A percentile compares a stretch with the other conserved stretches of the same genome.
These are phyloP conservation scores for Sporothrix euskadiensis DNA, from an alignment of 2,329 filamentous ascomycete genomes.

Conservation along the genomic window DNA sequence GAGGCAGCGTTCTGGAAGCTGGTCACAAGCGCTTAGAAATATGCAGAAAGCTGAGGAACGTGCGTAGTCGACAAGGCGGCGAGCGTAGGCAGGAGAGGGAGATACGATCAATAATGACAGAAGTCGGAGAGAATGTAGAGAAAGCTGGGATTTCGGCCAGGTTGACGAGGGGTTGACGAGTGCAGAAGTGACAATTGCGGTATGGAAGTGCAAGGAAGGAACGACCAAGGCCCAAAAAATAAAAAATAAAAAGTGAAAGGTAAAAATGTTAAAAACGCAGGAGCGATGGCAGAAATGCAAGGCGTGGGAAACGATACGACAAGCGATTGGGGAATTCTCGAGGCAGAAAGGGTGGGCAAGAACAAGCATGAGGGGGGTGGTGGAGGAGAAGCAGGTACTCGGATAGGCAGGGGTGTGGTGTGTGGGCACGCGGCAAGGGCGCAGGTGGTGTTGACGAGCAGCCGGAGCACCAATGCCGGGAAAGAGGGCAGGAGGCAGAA, in stretches of 20 bases:
- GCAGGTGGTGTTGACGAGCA: constrained; percentile 18
- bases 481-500: not conserved
- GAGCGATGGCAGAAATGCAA: not conserved
- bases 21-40: not conserved
- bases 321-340: constrained; percentile 2
- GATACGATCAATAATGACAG: not conserved
- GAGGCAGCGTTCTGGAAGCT: not conserved
- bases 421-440: constrained; percentile 17
- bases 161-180: not conserved
- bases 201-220: not conserved
- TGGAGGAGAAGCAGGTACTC: constrained; percentile 21
- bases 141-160: not conserved
- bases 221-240: constrained; percentile 15
- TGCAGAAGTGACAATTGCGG: not conserved
- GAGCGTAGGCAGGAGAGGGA: not conserved
- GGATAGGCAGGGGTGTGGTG: constrained; percentile 8
- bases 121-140: not conserved
- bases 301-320: not conserved
- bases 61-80: constrained; percentile 4
- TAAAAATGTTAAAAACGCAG: constrained; percentile 8
- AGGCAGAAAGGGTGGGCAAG: constrained; percentile 2
- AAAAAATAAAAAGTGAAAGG: constrained; percentile 9
- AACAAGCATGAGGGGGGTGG: not conserved
- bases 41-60: not conserved
- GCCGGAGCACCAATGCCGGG: not conserved